phyloP scores from a whole-genome alignment of 306 rosid species.

The Quercus mongolica region DNA sequence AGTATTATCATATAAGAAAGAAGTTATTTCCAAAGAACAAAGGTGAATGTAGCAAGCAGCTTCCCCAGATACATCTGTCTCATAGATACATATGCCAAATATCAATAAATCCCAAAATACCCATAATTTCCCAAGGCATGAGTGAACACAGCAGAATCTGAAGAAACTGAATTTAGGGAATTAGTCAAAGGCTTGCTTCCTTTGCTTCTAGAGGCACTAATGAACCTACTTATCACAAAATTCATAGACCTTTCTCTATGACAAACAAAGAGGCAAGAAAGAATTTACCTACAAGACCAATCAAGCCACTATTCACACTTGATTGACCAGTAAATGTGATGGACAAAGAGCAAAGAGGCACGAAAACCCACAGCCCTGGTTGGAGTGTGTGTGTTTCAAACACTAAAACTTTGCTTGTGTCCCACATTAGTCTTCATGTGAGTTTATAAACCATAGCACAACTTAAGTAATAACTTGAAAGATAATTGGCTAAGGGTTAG shows the following conservation, averaged over 20 bases:
- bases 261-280: slow-evolving; percentile 23
- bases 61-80: slow-evolving; percentile 26
- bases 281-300: slow-evolving; percentile 23
- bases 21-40: slow-evolving; percentile 18
- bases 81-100: slow-evolving; percentile 40
- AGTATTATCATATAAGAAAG: slow-evolving; percentile 7
- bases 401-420: too few species aligned
- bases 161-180: slow-evolving; percentile 19
- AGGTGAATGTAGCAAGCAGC: slow-evolving; percentile 28
- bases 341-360: slow-evolving; percentile 84
- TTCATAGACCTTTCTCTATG: slow-evolving; percentile 31
- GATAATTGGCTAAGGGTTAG: too few species aligned
- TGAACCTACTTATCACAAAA: slow-evolving; percentile 44
- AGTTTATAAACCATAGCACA: too few species aligned
- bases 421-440: too few species aligned
- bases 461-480: too few species aligned
- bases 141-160: slow-evolving; percentile 30
- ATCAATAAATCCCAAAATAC: slow-evolving; percentile 23
- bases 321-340: slow-evolving; percentile 95
- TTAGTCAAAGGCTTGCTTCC: slow-evolving; percentile 27
- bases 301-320: slow-evolving; percentile 73
- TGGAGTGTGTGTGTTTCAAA: too few species aligned
- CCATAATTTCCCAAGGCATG: slow-evolving; percentile 36
- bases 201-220: slow-evolving; percentile 40
- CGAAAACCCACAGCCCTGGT: slow-evolving; percentile 80